phyloP scores from a whole-genome alignment of 441 rosid species.

The Jatropha multifida region DNA sequence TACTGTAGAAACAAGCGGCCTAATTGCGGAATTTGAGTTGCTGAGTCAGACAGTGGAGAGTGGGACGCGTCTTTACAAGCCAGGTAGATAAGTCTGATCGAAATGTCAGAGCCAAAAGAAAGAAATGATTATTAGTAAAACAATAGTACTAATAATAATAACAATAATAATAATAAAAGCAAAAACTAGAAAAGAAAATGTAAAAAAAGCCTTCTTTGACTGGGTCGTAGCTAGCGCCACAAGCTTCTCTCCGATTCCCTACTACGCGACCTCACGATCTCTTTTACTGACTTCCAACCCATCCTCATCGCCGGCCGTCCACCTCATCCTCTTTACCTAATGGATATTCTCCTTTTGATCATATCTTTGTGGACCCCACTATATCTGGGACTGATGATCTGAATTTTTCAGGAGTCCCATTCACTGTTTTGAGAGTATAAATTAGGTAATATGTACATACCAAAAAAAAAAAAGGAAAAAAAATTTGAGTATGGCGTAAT shows the following conservation, averaged over 20 bases:
- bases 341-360: neutral
- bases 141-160: too few species aligned
- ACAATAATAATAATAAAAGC: neutral
- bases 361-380: conserved; percentile 18
- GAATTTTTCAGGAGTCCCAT: neutral
- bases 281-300: neutral
- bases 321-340: neutral
- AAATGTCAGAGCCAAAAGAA: neutral
- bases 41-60: conserved; percentile 13
- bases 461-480: too few species aligned
- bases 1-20: neutral
- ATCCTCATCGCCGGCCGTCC: conserved; percentile 18
- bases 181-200: neutral
- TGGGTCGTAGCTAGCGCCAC: conserved; percentile 7
- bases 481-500: neutral
- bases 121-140: too few species aligned
- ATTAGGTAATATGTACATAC: too few species aligned
- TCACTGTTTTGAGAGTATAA: neutral
- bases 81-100: neutral
- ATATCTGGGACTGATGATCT: neutral
- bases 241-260: conserved; percentile 23
- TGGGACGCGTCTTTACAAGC: conserved; percentile 14
- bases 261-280: conserved; percentile 35
- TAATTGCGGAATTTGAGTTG: neutral
- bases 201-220: conserved; percentile 26